Evolutionary conservation across 208 protist genomes (phyloP), one percentile per base, ranked within the genome.

Genomic region (Acanthamoeba royreba): DNA sequence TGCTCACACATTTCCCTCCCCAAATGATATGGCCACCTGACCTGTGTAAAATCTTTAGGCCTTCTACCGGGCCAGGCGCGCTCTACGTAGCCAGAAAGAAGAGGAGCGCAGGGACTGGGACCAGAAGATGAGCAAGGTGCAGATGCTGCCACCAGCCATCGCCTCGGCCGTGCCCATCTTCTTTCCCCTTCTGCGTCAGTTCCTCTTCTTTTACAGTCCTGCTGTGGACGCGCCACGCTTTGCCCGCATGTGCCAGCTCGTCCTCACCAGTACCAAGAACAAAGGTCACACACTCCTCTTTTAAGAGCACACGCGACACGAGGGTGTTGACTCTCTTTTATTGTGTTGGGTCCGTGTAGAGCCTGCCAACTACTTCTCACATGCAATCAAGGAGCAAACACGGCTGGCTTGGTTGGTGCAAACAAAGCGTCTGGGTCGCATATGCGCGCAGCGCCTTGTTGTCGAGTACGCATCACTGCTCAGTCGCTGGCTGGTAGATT

Each of bases 171-270:
- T 58, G 79, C 79, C 79, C 79, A 87, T 87, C 79, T 87, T 87
- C 79, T 87, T 87, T 28, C 79, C 79, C 22, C 79, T 87, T 13
- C 79, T 87, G 79, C 79, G 79, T 35, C 79, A 87, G 79, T 87
- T 53, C 38, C 79, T 87, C 17, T 87, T 47, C 79, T 87, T 87
- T 28, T 87, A 87, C 45, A 45, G 31, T 38, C 46, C 42, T 17
- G n/a, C 43, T 28, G 42, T 46, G 15, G 79, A 87, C 43, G 47
- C 28, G 4, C 31, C 17, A 28, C 79, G 55, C 47, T 58, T 87
- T 33, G 15, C 35, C n/a, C 42, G 46, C 46, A 58, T 87, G n/a
- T 87, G 79, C 31, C 47, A 49, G 28, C 38, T 87, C 31, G 79
- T 87, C 46, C 79, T 87, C 45, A 87, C n/a, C 3, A 87, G 79